Conservation (phyloP, 1,139 yeast genomes). For the Meyerozyma carpophila region DNA sequence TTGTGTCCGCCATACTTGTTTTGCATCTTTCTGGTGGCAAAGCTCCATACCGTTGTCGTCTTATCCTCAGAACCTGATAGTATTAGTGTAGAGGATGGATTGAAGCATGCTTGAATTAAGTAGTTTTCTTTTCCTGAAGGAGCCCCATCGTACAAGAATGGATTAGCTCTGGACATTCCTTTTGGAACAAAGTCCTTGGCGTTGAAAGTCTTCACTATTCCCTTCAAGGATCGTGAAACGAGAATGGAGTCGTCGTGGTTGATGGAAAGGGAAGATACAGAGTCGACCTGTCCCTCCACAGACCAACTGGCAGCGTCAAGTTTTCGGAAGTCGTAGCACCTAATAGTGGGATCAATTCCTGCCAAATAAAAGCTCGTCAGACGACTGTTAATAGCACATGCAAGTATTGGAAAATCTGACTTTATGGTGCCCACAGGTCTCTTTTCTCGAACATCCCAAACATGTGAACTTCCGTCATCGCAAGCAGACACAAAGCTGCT, state of each 20-base stretch:
- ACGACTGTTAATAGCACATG: slow-evolving; percentile 38
- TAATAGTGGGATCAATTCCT: slow-evolving; percentile 64
- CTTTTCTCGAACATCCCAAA: slow-evolving; percentile 66
- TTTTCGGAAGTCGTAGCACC: slow-evolving; percentile 51
- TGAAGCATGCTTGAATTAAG: slow-evolving; percentile 45
- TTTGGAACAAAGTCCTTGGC: slow-evolving; percentile 39
- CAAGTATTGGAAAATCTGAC: slow-evolving; percentile 53
- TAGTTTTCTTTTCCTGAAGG: slow-evolving; percentile 50
- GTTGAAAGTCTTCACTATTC: slow-evolving; percentile 52
- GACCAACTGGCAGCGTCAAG: slow-evolving; percentile 39
- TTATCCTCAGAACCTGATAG: slow-evolving; percentile 63
- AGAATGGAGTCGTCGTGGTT: slow-evolving; percentile 46
- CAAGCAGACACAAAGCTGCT: slow-evolving; percentile 47
- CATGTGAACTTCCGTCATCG: slow-evolving; percentile 56
- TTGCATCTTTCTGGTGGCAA: slow-evolving; percentile 41
- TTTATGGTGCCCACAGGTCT: slow-evolving; percentile 29
- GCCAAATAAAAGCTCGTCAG: slow-evolving; percentile 47
- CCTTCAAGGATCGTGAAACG: slow-evolving; percentile 55
- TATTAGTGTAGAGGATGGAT: slow-evolving; percentile 30
- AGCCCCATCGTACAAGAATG: slow-evolving; percentile 54
- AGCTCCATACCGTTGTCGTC: slow-evolving; percentile 57
- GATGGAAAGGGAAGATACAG: slow-evolving; percentile 51
- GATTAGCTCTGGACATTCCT: slow-evolving; percentile 33
- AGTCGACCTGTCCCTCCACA: slow-evolving; percentile 38
- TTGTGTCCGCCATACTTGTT: slow-evolving; percentile 54